These are phyloP conservation scores for Acrocalymma vagum DNA, from an alignment of 2,329 filamentous ascomycete species.

Conservation along the genomic window DNA sequence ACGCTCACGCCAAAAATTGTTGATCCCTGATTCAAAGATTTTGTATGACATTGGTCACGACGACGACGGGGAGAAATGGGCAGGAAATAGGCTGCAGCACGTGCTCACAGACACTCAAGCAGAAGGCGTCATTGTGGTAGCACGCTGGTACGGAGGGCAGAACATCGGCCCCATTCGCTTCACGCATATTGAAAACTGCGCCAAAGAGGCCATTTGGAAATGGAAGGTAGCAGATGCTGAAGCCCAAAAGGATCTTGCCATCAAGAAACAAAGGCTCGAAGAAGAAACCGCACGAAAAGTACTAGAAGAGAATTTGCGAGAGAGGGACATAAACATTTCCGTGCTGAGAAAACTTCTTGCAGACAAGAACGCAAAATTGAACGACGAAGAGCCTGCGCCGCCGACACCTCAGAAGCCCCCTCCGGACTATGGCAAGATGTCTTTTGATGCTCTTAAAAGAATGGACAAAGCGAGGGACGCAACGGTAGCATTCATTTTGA, in stretches of 20 bases:
- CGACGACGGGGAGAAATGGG: slow-evolving; percentile 64
- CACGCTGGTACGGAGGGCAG: slow-evolving; percentile 63
- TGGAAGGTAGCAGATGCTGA: slow-evolving; percentile 47
- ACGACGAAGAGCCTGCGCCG: slow-evolving; percentile 28
- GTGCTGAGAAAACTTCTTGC: slow-evolving; percentile 56
- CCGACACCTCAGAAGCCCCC: slow-evolving; percentile 39
- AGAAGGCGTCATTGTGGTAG: slow-evolving; percentile 60
- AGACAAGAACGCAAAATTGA: slow-evolving; percentile 50
- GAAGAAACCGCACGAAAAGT: slow-evolving; percentile 45
- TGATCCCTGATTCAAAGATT: slow-evolving; percentile 46
- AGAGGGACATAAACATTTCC: slow-evolving; percentile 58
- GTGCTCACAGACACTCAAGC: slow-evolving; percentile 56
- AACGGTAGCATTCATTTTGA: slow-evolving; percentile 61
- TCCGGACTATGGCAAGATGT: slow-evolving; percentile 53
- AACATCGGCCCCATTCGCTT: slow-evolving; percentile 63
- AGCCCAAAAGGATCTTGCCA: slow-evolving; percentile 42
- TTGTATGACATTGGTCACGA: slow-evolving; percentile 57
- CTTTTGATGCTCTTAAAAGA: slow-evolving; percentile 49
- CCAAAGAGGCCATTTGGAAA: slow-evolving; percentile 56
- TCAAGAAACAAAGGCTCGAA: slow-evolving; percentile 47
- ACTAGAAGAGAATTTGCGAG: slow-evolving; percentile 44
- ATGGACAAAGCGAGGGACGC: slow-evolving; percentile 62
- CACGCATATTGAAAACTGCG: slow-evolving; percentile 60
- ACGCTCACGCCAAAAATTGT: slow-evolving; percentile 56
- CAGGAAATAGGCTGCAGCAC: slow-evolving; percentile 56